These are phyloP conservation scores for Simplicillium sp. DNA, from an alignment of 2,329 filamentous ascomycete species.

Conservation along the genomic window DNA sequence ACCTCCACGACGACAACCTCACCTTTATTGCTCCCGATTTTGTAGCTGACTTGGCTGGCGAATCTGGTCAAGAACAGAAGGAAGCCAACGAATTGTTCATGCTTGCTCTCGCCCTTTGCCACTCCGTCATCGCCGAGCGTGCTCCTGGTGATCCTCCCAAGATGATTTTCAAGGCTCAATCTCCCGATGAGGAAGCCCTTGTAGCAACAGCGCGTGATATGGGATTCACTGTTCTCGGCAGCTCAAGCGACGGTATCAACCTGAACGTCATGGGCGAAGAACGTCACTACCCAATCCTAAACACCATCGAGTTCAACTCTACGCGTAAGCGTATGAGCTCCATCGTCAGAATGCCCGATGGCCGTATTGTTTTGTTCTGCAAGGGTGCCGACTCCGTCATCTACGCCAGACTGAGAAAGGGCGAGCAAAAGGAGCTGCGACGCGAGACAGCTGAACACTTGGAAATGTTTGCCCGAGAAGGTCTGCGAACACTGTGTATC, in stretches of 20 bases:
- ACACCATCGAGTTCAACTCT: constrained; percentile 96
- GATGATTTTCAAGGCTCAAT: constrained; percentile 95
- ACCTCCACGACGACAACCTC: constrained; percentile 77
- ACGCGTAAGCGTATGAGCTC: constrained; percentile 96
- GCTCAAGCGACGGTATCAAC: constrained; percentile 69
- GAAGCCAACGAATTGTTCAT: constrained; percentile 81
- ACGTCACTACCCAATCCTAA: constrained; percentile 75
- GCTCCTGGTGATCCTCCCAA: constrained; percentile 81
- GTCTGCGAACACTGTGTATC: constrained; percentile 88
- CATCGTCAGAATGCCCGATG: constrained; percentile 89
- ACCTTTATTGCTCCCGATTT: constrained; percentile 92
- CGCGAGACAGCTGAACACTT: constrained; percentile 83
- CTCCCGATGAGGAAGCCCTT: constrained; percentile 88
- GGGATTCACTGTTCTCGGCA: constrained; percentile 85
- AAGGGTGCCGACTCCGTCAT: constrained; percentile 98
- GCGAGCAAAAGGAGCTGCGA: constrained; percentile 78
- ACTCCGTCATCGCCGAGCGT: constrained; percentile 88
- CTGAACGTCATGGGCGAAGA: constrained; percentile 84
- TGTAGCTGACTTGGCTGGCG: constrained; percentile 70
- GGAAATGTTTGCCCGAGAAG: constrained; percentile 94
- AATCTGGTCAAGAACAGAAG: constrained; percentile 67
- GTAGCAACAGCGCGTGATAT: constrained; percentile 92
- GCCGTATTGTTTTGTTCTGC: constrained; percentile 83
- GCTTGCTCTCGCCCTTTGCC: constrained; percentile 89
- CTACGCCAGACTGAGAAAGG: constrained; percentile 78